Evolutionary conservation across 768 basidiomycete genomes (phyloP).

Genomic region (Boletus rubroflammeus): DNA sequence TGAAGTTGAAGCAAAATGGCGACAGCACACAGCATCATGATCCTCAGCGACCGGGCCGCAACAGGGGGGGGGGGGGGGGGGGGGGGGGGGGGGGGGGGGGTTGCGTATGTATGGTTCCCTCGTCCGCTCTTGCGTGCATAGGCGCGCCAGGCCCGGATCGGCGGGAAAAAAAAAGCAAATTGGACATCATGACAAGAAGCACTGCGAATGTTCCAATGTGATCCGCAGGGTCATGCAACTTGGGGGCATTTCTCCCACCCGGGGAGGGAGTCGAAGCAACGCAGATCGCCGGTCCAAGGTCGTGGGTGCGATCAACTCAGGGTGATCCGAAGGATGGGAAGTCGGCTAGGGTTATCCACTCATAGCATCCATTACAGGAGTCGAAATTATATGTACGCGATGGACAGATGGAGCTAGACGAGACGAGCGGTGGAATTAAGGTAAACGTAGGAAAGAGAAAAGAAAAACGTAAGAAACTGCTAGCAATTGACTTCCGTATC

Average conservation of each 20-base stretch:
- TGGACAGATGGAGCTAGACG: background rate
- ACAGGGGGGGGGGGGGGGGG: no score
- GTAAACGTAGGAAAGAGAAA: conserved; percentile 1
- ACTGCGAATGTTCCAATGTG: background rate
- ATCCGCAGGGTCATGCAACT: background rate
- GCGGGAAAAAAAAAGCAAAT: background rate
- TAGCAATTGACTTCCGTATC: background rate
- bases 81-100: no score
- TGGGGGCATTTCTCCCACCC: background rate
- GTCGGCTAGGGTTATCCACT: conserved; percentile 6
- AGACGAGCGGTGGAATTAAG: background rate
- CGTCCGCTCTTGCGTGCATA: no score
- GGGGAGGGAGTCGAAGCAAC: background rate
- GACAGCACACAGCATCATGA: background rate
- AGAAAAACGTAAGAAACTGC: background rate
- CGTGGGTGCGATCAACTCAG: background rate
- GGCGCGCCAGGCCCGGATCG: background rate
- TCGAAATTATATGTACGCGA: conserved; percentile 9
- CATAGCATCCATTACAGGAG: conserved; percentile 13
- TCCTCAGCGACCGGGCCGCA: background rate
- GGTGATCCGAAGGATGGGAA: background rate
- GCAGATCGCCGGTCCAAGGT: background rate
- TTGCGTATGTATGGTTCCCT: no score
- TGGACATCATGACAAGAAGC: background rate
- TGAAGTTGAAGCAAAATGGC: background rate